phyloP scores from a whole-genome alignment of 768 basidiomycete genomes.

The Collybia sordida region DNA sequence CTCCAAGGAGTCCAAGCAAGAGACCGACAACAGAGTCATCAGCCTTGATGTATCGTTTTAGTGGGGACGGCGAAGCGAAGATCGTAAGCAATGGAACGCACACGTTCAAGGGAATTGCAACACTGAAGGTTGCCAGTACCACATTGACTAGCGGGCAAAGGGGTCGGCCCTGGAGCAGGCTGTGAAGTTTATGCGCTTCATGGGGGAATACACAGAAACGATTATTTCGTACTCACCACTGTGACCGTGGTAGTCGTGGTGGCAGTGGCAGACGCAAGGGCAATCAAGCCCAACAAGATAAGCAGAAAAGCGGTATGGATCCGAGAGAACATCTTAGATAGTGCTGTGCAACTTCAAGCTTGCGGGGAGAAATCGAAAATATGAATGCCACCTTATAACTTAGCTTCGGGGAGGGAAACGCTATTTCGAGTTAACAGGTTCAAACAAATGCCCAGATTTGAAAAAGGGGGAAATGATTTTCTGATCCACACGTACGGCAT shows the following conservation, averaged over 20 bases:
- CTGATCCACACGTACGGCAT: no score
- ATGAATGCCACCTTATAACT: no score
- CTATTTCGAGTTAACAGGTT: background rate
- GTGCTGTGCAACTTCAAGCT: no score
- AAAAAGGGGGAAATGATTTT: no score
- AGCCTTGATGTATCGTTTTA: conserved; percentile 11
- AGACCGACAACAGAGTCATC: conserved; percentile 18
- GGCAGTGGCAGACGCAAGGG: conserved; percentile 21
- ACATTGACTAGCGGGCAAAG: conserved; percentile 21
- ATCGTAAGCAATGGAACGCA: conserved; percentile 5
- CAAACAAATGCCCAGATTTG: no score
- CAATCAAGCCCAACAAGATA: conserved; percentile 11
- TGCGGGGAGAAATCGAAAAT: no score
- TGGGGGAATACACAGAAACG: background rate
- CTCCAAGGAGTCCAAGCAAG: conserved; percentile 23
- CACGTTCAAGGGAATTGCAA: conserved; percentile 24
- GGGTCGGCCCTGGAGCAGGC: conserved; percentile 11
- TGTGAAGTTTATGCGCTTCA: background rate
- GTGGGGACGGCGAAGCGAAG: background rate
- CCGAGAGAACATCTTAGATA: conserved; percentile 15
- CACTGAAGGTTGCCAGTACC: conserved; percentile 20
- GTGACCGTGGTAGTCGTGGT: conserved; percentile 13
- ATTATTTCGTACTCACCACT: conserved; percentile 10
- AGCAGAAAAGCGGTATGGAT: conserved; percentile 11
- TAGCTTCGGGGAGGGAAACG: no score